A percentile compares a stretch with the other conserved stretches of the same genome.
These are phyloP conservation scores for Cyberlindnera misumaiensis DNA, from an alignment of 805 yeast species.

Conservation along the genomic window DNA sequence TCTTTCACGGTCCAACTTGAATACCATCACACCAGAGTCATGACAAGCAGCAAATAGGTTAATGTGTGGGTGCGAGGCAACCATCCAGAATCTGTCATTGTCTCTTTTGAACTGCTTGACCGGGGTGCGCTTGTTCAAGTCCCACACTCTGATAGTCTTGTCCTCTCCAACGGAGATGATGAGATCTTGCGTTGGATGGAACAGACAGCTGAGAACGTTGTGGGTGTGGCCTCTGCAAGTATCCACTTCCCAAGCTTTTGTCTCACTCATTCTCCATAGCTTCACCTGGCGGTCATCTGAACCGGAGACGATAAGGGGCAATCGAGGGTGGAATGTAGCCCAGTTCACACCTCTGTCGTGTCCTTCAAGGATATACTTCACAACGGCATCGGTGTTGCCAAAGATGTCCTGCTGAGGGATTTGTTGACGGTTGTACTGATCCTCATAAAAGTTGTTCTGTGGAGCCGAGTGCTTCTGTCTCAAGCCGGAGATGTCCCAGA, in stretches of 20 bases:
- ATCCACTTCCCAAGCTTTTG: slow-evolving; percentile 99
- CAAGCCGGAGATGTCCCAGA: slow-evolving; percentile 96
- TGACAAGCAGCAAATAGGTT: slow-evolving; percentile 95
- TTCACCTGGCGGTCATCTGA: slow-evolving; percentile 95
- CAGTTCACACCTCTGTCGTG: slow-evolving; percentile 98
- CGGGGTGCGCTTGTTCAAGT: slow-evolving; percentile 85
- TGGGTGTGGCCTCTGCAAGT: slow-evolving; percentile 97
- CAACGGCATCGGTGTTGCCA: slow-evolving; percentile 90
- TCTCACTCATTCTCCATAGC: slow-evolving; percentile 95
- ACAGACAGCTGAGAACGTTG: slow-evolving; percentile 79
- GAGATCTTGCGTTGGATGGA: slow-evolving; percentile 91
- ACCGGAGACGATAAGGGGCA: slow-evolving; percentile 90
- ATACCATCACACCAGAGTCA: slow-evolving; percentile 96
- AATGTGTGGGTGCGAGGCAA: slow-evolving; percentile 82
- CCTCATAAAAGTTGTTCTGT: slow-evolving; percentile 39
- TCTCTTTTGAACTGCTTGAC: slow-evolving; percentile 93
- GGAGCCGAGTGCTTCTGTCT: slow-evolving; percentile 94
- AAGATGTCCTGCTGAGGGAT: slow-evolving; percentile 86
- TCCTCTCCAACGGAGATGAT: slow-evolving; percentile 94
- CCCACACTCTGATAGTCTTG: slow-evolving; percentile 96
- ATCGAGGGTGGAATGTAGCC: slow-evolving; percentile 96
- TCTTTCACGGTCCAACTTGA: slow-evolving; percentile 94
- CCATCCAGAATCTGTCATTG: slow-evolving; percentile 89
- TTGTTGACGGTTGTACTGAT: slow-evolving; percentile 41
- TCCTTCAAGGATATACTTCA: slow-evolving; percentile 93